Evolutionary conservation across 2,329 filamentous ascomycete genomes (phyloP), one percentile per base, ranked within the genome.

Genomic region (Ceratocystis smalleyi): DNA sequence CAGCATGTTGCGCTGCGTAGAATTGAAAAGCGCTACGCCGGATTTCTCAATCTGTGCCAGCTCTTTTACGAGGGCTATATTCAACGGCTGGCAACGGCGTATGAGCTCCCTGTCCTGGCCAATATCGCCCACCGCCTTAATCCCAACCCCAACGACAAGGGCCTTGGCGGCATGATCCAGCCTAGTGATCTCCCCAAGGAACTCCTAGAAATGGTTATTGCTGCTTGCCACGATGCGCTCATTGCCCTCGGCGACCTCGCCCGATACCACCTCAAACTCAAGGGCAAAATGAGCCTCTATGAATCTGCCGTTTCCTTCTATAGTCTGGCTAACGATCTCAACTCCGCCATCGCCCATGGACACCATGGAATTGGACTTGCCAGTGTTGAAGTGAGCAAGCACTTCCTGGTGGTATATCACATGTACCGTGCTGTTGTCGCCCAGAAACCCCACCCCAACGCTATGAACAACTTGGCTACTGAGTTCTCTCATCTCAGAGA

Each of bases 301-400:
- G 87, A 87, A 30, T 83, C 83, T 15, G 90, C 92, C 15, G 79
- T 91, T 70, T 85, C 87, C 10, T 96, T 92, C 74, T 97, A 99
- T 73, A 79, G 82, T 64, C 78, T 97, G 66, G 94, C 94, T 24
- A 83, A 85, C 68, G 83, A 87, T 62, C 81, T 97, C 63, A 82
- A 88, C 69, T 90, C 92, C 2, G 78, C 83, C 19, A 90, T 88
- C 57, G 92, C 92, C 35, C 83, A 85, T 68, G 88, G 90, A 17
- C 88, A 95, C 71, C 92, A 99, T 71, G 94, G 97, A 73, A 84
- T 94, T 73, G 91, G 89, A 43, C 88, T 97, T 43, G 86, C 97
- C 66, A 86, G 87, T 66, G 81, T 89, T 59, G 85, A 87, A 63
- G 84, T 91, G 69, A 82, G 81, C 65, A 87, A 92, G 69, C 88